Evolutionary conservation across 805 yeast genomes (phyloP).

Genomic region (Monosporozyma servazzii): DNA sequence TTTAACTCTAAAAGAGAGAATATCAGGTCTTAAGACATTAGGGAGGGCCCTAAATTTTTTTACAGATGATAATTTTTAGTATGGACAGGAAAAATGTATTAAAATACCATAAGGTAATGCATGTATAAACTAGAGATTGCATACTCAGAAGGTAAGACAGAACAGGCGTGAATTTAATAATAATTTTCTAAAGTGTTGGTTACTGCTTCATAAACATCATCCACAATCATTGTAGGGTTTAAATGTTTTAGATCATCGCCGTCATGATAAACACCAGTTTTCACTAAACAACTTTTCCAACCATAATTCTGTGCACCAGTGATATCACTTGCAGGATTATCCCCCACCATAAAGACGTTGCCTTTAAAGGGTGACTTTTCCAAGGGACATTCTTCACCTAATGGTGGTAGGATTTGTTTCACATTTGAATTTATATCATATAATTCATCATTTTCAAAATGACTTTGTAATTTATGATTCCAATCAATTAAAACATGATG

Average conservation of each 20-base stretch:
- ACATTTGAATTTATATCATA: background rate
- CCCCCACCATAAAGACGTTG: constrained; percentile 90
- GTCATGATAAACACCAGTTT: constrained; percentile 79
- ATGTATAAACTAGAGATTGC: background rate
- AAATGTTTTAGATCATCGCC: constrained; percentile 34
- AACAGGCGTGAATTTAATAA: no score
- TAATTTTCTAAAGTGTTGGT: constrained; percentile 15
- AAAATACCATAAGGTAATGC: background rate
- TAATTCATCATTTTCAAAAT: constrained; percentile 1
- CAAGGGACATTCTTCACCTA: constrained; percentile 34
- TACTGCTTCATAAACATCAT: constrained; percentile 47
- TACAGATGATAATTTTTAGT: no score
- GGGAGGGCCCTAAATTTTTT: no score
- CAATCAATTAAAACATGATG: constrained; percentile 54
- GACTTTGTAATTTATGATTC: constrained; percentile 32
- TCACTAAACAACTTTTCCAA: constrained; percentile 78
- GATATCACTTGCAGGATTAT: constrained; percentile 90
- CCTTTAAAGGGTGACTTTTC: constrained; percentile 35
- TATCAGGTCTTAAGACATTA: no score
- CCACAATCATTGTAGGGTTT: constrained; percentile 41
- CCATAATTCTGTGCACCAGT: constrained; percentile 81
- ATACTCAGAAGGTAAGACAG: background rate
- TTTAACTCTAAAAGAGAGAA: no score
- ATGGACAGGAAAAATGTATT: no score
- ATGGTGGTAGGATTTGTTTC: constrained; percentile 34